These are phyloP conservation scores for Saccharomycopsis schoenii DNA, from an alignment of 805 yeast species.

Conservation along the genomic window DNA sequence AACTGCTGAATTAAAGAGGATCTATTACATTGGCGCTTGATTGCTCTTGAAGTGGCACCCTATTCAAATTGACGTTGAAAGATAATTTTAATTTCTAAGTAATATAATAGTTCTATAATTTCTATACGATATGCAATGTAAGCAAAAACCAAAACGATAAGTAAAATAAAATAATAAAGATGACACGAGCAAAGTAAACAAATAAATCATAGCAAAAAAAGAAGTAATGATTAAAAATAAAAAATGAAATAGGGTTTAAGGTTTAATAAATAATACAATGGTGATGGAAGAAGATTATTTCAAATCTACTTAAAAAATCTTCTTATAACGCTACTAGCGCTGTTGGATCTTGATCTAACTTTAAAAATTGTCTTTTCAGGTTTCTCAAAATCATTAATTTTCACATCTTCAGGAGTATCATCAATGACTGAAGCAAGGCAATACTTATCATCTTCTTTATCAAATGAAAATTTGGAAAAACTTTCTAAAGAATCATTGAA, in stretches of 20 bases:
- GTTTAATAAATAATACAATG: background rate
- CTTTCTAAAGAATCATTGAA: background rate
- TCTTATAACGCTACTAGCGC: background rate
- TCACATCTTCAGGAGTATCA: background rate
- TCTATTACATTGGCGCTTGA: conserved; percentile 22
- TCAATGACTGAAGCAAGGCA: background rate
- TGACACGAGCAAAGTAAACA: background rate
- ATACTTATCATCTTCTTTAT: background rate
- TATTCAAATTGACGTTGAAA: no score
- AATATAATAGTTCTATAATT: background rate
- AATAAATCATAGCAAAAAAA: background rate
- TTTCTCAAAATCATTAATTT: conserved; percentile 4
- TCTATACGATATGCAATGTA: background rate
- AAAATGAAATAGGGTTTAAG: background rate
- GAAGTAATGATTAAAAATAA: background rate
- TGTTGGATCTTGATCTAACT: background rate
- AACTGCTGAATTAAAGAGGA: conserved; percentile 37
- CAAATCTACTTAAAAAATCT: background rate
- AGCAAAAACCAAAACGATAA: background rate
- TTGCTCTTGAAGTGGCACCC: background rate
- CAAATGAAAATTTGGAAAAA: background rate
- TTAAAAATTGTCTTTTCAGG: background rate
- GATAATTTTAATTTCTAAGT: no score
- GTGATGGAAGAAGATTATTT: background rate
- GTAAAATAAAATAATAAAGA: background rate